These are phyloP conservation scores for Climacium dendroides DNA, from an alignment of 225 moss, liverwort and hornwort genomes.

Conservation along the genomic window DNA sequence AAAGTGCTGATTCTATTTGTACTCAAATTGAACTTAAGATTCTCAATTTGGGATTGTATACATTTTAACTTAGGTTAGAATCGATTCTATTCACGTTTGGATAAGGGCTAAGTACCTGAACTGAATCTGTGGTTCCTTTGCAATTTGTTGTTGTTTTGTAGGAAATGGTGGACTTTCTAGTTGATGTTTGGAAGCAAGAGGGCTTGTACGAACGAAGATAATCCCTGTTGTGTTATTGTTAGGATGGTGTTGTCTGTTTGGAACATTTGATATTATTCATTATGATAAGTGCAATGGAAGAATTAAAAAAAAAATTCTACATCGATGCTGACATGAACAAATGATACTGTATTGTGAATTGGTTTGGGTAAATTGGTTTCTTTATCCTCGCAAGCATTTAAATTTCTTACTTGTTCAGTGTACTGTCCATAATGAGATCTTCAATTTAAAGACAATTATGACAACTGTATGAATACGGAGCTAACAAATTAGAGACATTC, in stretches of 20 bases:
- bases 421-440: no score
- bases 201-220: conserved; percentile 38
- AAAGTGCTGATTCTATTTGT: neutral
- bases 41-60: neutral
- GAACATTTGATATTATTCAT: neutral
- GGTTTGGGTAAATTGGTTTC: no score
- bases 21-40: neutral
- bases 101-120: no score
- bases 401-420: no score
- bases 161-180: conserved; percentile 46
- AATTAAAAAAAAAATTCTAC: neutral
- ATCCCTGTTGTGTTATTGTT: neutral
- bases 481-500: neutral
- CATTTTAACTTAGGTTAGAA: neutral
- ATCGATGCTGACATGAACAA: neutral
- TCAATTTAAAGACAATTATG: neutral
- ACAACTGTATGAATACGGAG: neutral
- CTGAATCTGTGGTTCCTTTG: neutral
- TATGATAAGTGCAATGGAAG: neutral
- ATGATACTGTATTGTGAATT: no score
- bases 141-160: neutral
- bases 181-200: conserved; percentile 50
- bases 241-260: neutral
- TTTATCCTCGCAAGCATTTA: no score
- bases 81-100: neutral